These are phyloP conservation scores for Clitopilus passeckerianus DNA, from an alignment of 768 basidiomycete species.

Conservation along the genomic window DNA sequence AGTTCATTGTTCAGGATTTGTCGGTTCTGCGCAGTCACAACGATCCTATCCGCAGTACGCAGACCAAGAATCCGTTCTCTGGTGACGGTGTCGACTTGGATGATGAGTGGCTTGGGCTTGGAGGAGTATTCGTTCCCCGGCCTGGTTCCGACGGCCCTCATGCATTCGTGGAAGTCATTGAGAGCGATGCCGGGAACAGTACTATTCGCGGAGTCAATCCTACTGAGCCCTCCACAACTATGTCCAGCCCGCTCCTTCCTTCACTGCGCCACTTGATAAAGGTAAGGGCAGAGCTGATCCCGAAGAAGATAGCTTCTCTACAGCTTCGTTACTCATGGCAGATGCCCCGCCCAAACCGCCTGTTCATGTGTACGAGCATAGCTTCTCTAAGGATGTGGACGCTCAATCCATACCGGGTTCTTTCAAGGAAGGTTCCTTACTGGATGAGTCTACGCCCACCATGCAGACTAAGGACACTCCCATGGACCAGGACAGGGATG, in stretches of 20 bases:
- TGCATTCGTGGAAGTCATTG: slow-evolving; percentile 59
- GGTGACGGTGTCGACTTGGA: slow-evolving; percentile 46
- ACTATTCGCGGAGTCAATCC: slow-evolving; percentile 17
- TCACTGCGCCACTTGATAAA: slow-evolving; percentile 29
- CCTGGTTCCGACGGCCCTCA: slow-evolving; percentile 39
- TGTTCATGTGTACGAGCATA: slow-evolving; percentile 52
- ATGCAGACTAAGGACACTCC: slow-evolving; percentile 4
- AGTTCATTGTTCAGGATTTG: slow-evolving; percentile 63
- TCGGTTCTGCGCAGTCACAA: slow-evolving; percentile 26
- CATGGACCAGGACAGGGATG: slow-evolving; percentile 4
- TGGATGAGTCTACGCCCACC: slow-evolving; percentile 7
- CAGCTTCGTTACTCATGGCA: slow-evolving; percentile 33
- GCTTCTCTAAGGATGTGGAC: slow-evolving; percentile 6
- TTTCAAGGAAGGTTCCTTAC: slow-evolving; percentile 2
- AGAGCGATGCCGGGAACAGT: slow-evolving; percentile 25
- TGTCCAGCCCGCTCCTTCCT: slow-evolving; percentile 12
- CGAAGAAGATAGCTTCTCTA: slow-evolving; percentile 28
- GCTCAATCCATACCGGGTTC: not conserved
- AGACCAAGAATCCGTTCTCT: slow-evolving; percentile 45
- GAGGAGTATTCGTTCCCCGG: slow-evolving; percentile 32
- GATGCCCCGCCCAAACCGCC: slow-evolving; percentile 51
- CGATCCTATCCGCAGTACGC: slow-evolving; percentile 16
- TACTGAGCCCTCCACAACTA: slow-evolving; percentile 22
- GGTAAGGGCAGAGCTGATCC: slow-evolving; percentile 44
- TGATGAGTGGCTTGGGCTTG: slow-evolving; percentile 53